phyloP scores from a whole-genome alignment of 148 eudicot species.

The Persicaria maculosa region DNA sequence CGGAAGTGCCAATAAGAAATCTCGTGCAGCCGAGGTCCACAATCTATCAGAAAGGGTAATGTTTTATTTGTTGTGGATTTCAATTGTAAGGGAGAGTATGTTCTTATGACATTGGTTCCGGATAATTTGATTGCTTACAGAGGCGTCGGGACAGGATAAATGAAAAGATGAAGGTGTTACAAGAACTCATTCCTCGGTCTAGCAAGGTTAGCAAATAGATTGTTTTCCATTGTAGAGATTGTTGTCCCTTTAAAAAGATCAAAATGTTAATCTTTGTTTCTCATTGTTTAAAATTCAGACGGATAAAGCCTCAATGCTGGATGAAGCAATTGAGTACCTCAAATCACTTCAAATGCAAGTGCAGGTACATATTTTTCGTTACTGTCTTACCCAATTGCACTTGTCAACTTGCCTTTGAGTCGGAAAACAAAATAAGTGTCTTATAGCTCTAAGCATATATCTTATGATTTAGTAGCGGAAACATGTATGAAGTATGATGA shows the following conservation, averaged over 20 bases:
- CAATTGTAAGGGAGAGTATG: background rate
- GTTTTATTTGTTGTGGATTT: slow-evolving; percentile 3
- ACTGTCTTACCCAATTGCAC: too few species aligned
- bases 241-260: background rate
- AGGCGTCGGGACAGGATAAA: slow-evolving; percentile 84
- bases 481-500: background rate
- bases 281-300: slow-evolving; percentile 11
- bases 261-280: background rate
- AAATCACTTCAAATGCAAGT: slow-evolving; percentile 73
- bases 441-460: too few species aligned
- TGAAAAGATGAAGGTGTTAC: slow-evolving; percentile 79
- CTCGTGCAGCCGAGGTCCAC: slow-evolving; percentile 96
- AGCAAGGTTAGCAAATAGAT: slow-evolving; percentile 43
- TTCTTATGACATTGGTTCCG: background rate
- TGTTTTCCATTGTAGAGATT: background rate
- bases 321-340: slow-evolving; percentile 79
- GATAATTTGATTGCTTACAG: slow-evolving; percentile 28
- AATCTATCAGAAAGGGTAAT: slow-evolving; percentile 81
- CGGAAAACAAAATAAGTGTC: too few species aligned
- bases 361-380: slow-evolving; percentile 37
- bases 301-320: slow-evolving; percentile 89
- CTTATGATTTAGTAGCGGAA: background rate
- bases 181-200: slow-evolving; percentile 78
- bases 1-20: slow-evolving; percentile 57
- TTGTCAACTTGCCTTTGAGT: too few species aligned